Evolutionary conservation across 352 stramenopile genomes (phyloP).

Genomic region (Globisporangium paddicum): DNA sequence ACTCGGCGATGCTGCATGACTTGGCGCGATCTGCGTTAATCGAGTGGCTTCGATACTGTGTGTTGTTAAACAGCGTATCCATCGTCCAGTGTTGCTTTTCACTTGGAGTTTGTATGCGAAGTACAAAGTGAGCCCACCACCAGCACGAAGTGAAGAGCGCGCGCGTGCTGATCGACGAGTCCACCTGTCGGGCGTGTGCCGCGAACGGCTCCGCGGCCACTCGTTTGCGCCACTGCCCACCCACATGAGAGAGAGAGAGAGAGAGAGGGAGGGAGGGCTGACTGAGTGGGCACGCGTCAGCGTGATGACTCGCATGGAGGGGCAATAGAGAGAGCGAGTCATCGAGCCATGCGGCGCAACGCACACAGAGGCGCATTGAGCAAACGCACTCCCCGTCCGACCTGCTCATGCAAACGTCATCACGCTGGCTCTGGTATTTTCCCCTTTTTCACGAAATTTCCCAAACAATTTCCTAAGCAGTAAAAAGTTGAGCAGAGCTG

Average conservation of each 20-base stretch:
- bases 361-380: neutral
- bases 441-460: neutral
- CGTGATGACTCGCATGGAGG: too few relatives aligned
- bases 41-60: neutral
- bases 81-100: neutral
- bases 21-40: too few relatives aligned
- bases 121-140: neutral
- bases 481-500: neutral
- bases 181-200: constrained; percentile 14
- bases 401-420: neutral
- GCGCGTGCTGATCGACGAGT: neutral
- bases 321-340: too few relatives aligned
- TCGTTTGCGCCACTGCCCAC: constrained; percentile 9
- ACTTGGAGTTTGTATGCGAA: constrained; percentile 1
- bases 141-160: neutral
- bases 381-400: neutral
- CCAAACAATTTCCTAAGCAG: neutral
- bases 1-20: too few relatives aligned
- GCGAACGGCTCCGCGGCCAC: constrained; percentile 9
- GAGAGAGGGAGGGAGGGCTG: too few relatives aligned
- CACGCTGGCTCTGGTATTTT: neutral
- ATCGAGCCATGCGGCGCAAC: neutral
- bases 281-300: neutral
- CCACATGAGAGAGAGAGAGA: neutral
- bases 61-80: neutral